These are phyloP conservation scores for Filobasidium uniguttulatum DNA, from an alignment of 1,284 basidiomycete genomes.

Conservation along the genomic window DNA sequence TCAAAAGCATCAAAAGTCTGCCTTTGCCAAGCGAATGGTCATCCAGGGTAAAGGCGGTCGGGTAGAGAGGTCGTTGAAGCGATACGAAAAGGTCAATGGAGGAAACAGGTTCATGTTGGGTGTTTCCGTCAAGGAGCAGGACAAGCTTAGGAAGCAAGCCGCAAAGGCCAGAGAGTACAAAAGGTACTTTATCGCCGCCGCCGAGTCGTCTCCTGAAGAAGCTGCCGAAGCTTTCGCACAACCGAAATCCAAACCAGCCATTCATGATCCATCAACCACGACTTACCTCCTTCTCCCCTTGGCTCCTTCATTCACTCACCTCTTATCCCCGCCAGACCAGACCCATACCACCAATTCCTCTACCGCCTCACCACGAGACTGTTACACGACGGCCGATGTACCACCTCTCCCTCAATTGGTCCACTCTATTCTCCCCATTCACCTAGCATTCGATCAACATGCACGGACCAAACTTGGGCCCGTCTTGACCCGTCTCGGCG, in stretches of 20 bases:
- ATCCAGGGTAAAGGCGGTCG: neutral
- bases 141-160: neutral
- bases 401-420: neutral
- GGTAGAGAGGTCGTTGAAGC: slow-evolving; percentile 9
- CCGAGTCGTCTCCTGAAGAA: neutral
- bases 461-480: neutral
- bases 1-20: slow-evolving; percentile 15
- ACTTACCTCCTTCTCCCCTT: slow-evolving; percentile 12
- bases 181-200: slow-evolving; percentile 2
- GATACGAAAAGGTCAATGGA: slow-evolving; percentile 8
- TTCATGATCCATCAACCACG: neutral
- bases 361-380: neutral
- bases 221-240: too few species aligned
- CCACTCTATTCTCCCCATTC: neutral
- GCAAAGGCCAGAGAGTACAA: slow-evolving; percentile 2
- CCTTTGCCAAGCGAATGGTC: neutral
- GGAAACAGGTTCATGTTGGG: slow-evolving; percentile 1
- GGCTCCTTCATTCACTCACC: slow-evolving; percentile 5
- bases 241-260: too few species aligned
- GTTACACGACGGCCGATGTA: too few species aligned
- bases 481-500: neutral
- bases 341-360: neutral
- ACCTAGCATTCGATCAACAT: neutral
- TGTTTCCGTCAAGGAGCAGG: neutral
- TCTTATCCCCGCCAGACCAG: neutral